Percentiles rank a stretch among this genome's conserved stretches.
Conservation (phyloP, 1,139 yeast species). For the Kurtzmaniella quercitrusa region DNA sequence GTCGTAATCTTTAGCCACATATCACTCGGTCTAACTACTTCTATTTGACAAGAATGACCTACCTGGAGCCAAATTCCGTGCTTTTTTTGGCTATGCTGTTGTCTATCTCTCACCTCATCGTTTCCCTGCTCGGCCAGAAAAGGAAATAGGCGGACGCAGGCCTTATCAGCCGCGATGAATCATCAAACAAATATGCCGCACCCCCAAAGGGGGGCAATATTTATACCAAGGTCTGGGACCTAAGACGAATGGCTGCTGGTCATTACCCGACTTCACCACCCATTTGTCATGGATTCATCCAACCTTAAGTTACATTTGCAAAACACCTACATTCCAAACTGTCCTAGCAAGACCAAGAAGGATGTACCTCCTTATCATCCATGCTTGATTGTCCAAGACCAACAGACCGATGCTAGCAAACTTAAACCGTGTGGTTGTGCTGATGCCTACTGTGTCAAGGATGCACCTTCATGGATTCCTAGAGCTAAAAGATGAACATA, state of each 20-base stretch:
- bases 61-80: too few species aligned
- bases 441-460: constrained; percentile 38
- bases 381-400: constrained; percentile 42
- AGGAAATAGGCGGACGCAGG: neutral
- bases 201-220: neutral
- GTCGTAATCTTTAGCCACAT: too few species aligned
- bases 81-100: too few species aligned
- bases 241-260: too few species aligned
- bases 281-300: constrained; percentile 35
- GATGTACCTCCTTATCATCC: constrained; percentile 40
- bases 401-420: constrained; percentile 36
- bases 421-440: constrained; percentile 43
- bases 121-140: neutral
- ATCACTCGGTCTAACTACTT: too few species aligned
- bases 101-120: neutral
- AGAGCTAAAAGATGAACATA: constrained; percentile 14
- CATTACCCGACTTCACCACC: too few species aligned
- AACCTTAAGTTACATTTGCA: constrained; percentile 23
- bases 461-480: constrained; percentile 43
- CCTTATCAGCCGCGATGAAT: constrained; percentile 1
- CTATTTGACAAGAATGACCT: too few species aligned
- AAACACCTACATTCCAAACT: constrained; percentile 34
- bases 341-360: constrained; percentile 9
- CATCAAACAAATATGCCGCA: neutral
- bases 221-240: neutral